Evolutionary conservation across 331 rosid species (phyloP).

Genomic region (Saraca asoca): DNA sequence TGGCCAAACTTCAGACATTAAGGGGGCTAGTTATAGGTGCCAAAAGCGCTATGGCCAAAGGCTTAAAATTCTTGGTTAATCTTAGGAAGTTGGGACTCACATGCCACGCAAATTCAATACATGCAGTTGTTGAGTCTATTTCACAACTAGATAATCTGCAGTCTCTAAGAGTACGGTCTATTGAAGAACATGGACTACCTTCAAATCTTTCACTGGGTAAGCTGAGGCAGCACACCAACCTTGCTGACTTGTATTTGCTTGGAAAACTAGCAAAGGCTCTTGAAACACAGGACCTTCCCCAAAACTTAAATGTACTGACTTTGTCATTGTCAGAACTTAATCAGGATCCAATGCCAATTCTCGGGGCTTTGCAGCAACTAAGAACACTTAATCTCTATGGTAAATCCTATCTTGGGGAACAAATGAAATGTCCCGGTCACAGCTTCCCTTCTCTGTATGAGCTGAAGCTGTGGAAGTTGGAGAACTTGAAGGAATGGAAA

Average conservation of each 20-base stretch:
- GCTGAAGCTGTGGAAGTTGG: slow-evolving; percentile 30
- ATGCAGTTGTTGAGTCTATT: neutral
- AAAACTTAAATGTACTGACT: slow-evolving; percentile 26
- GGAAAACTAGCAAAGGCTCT: neutral
- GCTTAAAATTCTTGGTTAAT: neutral
- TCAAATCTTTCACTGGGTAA: neutral
- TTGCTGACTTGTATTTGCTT: slow-evolving; percentile 15
- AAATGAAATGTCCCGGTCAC: neutral
- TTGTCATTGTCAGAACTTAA: slow-evolving; percentile 12
- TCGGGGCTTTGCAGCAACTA: slow-evolving; percentile 10
- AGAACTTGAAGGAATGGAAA: neutral
- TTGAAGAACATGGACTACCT: neutral
- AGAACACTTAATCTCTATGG: slow-evolving; percentile 8
- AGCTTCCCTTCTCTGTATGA: slow-evolving; percentile 20
- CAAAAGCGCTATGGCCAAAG: neutral
- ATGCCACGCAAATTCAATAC: neutral
- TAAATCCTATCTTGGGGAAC: neutral
- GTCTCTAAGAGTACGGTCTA: slow-evolving; percentile 18
- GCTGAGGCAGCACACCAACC: neutral
- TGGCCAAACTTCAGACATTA: slow-evolving; percentile 17
- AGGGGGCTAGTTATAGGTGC: slow-evolving; percentile 14
- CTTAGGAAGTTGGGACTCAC: neutral
- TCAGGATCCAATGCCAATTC: slow-evolving; percentile 10
- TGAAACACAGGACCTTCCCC: neutral
- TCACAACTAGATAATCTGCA: neutral